Base-by-base conservation (phyloP, 805 yeast genomes). In the Kuraishia capsulata region DNA sequence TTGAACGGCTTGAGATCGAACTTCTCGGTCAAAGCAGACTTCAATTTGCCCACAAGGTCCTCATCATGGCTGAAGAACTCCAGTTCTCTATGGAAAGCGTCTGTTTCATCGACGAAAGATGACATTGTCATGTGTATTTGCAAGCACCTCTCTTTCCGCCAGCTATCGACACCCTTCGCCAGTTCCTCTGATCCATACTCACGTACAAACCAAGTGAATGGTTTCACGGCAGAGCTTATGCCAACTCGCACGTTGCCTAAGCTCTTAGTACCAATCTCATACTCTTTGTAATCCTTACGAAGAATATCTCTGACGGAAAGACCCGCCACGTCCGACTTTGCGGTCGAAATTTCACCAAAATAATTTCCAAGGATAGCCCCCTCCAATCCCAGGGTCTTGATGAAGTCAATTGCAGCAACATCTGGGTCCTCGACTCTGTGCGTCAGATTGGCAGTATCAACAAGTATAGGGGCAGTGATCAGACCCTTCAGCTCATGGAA, bases 201-300 rank as follows among this genome's bases (percentile, higher is more conserved):
- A 4, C 46, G 38, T 10, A 48, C 20, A 0, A 84, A 46, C 77
- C 83, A 81, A 4, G 61, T 57, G 21, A 81, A 56, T 0, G 86
- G 67, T 53, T 74, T 79, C 2, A 81, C 84, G 8, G 81, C 60
- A 0, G 96, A 81, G 35, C 89, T 73, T 49, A 90, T 81, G 0
- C 97, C 97, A 10, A 87, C 65, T n/a, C n/a, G n/a, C n/a, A n/a
- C n/a, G n/a, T n/a, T n/a, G n/a, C n/a, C n/a, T n/a, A n/a, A n/a
- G 4, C 45, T 56, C 3, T 56, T 40, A 1, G 47, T 48, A 2
- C 50, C 51, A 4, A 18, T 53, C 53, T 49, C 57, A 8, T 57
- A 88, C 50, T 76, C 76, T 53, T 90, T 90, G 59, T 84, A 90
- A 54, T 90, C 98, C 56, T 88, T 89, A 33, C 79, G 64, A 30